phyloP scores from a whole-genome alignment of 352 stramenopile species.

The Pythium dissimile region DNA sequence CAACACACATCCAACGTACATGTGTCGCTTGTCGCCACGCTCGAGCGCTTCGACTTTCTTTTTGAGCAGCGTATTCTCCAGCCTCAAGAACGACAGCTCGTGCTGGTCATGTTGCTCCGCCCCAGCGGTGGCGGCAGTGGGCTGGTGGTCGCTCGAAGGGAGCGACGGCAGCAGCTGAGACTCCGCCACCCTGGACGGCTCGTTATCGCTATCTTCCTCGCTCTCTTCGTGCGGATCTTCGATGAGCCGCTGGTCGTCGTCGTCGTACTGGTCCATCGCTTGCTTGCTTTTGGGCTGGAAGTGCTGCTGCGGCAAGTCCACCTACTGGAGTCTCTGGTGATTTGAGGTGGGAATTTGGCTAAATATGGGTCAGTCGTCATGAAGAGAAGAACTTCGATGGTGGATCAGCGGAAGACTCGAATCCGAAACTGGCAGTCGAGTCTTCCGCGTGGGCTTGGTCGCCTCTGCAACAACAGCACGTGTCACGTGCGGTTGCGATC shows the following conservation, averaged over 20 bases:
- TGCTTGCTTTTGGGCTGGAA: background rate
- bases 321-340: too few relatives aligned
- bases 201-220: background rate
- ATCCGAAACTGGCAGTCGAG: slow-evolving; percentile 4
- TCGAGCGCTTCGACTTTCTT: slow-evolving; percentile 73
- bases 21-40: slow-evolving; percentile 42
- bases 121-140: background rate
- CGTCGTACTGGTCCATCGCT: background rate
- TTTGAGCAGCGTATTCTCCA: slow-evolving; percentile 63
- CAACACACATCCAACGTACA: slow-evolving; percentile 13
- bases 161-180: slow-evolving; percentile 7
- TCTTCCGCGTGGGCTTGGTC: slow-evolving; percentile 16
- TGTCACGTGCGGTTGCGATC: background rate
- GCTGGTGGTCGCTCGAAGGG: slow-evolving; percentile 7
- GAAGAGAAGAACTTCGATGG: background rate
- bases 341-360: background rate
- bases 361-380: slow-evolving; percentile 7
- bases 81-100: slow-evolving; percentile 45
- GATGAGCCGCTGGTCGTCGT: background rate
- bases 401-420: slow-evolving; percentile 19
- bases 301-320: too few relatives aligned
- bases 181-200: background rate
- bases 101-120: slow-evolving; percentile 26
- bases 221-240: background rate
- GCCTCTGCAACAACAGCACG: background rate